These are phyloP conservation scores for Heliamphora pulchella DNA, from an alignment of 179 eudicot genomes.

Conservation along the genomic window DNA sequence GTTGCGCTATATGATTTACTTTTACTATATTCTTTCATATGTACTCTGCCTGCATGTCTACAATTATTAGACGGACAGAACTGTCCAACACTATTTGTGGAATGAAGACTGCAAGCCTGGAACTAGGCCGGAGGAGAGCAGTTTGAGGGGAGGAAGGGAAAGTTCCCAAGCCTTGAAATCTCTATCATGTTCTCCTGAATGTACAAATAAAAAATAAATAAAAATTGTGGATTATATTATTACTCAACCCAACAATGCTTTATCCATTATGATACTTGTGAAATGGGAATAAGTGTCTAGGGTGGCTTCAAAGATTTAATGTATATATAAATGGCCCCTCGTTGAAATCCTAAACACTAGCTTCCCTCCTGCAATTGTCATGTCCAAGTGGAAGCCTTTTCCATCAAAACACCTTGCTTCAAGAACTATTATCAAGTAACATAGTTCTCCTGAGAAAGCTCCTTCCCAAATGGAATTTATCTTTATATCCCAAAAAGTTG, in stretches of 20 bases:
- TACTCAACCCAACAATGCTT: background rate
- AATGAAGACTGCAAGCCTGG: background rate
- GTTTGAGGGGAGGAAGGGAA: background rate
- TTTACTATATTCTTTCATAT: background rate
- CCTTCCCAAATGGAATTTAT: background rate
- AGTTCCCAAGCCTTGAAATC: background rate
- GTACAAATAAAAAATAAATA: background rate
- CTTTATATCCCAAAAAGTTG: background rate
- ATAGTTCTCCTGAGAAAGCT: no score
- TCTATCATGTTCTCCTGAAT: background rate
- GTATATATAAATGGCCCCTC: background rate
- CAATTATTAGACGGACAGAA: background rate
- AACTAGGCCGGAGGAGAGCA: background rate
- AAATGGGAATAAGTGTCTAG: background rate
- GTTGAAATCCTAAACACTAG: background rate
- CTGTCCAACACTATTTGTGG: background rate
- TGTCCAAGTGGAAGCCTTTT: background rate
- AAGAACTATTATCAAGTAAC: no score
- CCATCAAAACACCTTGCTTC: background rate
- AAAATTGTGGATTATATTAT: background rate
- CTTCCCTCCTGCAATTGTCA: background rate
- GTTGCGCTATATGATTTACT: background rate
- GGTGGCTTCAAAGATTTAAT: background rate
- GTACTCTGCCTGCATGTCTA: background rate
- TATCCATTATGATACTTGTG: background rate